phyloP scores from a whole-genome alignment of 2,329 filamentous ascomycete species.

The Hypoxylon sp. region DNA sequence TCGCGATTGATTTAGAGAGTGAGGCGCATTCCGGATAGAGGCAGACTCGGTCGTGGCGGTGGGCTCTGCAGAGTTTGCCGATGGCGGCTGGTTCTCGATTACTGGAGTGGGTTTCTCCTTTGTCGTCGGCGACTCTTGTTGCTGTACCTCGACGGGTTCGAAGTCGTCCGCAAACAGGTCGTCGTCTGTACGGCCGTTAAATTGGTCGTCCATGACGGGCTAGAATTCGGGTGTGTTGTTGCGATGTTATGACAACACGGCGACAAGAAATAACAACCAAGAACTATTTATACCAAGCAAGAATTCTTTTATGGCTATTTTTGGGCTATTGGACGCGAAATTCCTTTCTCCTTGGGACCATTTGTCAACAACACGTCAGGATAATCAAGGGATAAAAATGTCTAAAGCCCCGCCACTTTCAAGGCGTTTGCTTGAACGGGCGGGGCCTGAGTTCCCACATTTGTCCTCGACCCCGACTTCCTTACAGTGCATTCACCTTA shows the following conservation, averaged over 20 bases:
- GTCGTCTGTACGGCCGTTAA: constrained; percentile 72
- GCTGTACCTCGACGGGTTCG: constrained; percentile 62
- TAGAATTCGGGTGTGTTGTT: constrained; percentile 1
- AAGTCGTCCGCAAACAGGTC: constrained; percentile 75
- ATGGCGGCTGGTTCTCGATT: constrained; percentile 27
- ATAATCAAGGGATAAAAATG: constrained; percentile 36
- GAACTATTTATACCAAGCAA: background rate
- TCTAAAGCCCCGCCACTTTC: constrained; percentile 36
- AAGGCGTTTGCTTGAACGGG: constrained; percentile 27
- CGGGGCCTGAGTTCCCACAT: constrained; percentile 12
- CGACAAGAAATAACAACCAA: background rate
- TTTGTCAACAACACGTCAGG: constrained; percentile 6
- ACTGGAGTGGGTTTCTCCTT: constrained; percentile 24
- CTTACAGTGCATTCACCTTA: background rate
- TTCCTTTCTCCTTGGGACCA: background rate
- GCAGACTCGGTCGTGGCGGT: constrained; percentile 28
- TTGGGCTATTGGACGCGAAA: background rate
- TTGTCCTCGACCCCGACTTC: constrained; percentile 2
- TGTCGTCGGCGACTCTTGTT: constrained; percentile 27
- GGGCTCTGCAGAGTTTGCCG: constrained; percentile 33
- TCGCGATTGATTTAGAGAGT: constrained; percentile 55
- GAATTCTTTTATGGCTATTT: background rate
- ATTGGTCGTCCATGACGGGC: constrained; percentile 71
- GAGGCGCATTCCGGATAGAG: constrained; percentile 40
- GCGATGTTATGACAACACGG: background rate